Evolutionary conservation across 805 yeast genomes (phyloP).

Genomic region (Suhomyces kilbournensis): DNA sequence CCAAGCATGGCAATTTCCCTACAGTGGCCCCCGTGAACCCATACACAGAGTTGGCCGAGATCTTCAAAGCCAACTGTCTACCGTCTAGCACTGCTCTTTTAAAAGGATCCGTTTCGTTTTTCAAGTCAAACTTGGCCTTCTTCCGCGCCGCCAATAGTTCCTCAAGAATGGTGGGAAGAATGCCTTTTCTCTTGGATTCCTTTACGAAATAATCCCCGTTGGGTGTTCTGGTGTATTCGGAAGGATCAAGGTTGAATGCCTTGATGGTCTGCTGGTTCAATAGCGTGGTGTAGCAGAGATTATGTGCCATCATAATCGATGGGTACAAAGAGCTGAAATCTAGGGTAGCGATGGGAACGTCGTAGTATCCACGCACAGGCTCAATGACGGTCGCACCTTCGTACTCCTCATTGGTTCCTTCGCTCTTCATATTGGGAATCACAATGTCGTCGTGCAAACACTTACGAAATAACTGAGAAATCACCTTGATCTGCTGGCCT

Average conservation of each 20-base stretch:
- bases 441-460: conserved; percentile 84
- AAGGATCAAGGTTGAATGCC: conserved; percentile 57
- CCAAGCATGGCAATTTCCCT: conserved; percentile 94
- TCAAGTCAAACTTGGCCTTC: conserved; percentile 84
- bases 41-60: conserved; percentile 96
- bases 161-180: conserved; percentile 85
- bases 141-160: conserved; percentile 91
- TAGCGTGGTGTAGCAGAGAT: conserved; percentile 90
- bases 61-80: conserved; percentile 92
- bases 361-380: conserved; percentile 92
- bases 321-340: conserved; percentile 98
- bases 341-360: conserved; percentile 94
- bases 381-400: conserved; percentile 99
- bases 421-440: conserved; percentile 83
- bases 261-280: conserved; percentile 67
- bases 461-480: conserved; percentile 91
- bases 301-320: conserved; percentile 98
- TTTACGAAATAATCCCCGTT: conserved; percentile 90
- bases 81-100: conserved; percentile 92
- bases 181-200: conserved; percentile 66
- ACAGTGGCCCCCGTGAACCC: conserved; percentile 99
- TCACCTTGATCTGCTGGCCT: conserved; percentile 97
- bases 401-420: conserved; percentile 84
- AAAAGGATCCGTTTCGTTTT: conserved; percentile 92
- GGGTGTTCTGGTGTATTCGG: conserved; percentile 84